Conservation (phyloP, 73 alveolate genomes). For the Durusdinium trenchii region DNA sequence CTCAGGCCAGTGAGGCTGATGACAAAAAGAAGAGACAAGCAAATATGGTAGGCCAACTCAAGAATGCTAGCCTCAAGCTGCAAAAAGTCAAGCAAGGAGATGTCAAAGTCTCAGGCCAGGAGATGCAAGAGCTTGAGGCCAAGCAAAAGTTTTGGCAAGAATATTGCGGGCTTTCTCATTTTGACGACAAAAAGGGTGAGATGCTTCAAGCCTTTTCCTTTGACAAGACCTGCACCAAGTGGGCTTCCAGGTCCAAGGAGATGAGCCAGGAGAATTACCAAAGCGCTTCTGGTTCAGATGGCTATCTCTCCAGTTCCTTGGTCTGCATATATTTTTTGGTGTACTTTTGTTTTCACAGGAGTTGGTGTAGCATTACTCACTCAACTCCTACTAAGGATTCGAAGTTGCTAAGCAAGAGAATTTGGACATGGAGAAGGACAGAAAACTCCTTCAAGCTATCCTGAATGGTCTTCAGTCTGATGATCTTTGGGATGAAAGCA, state of each 20-base stretch:
- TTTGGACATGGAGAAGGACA: not conserved
- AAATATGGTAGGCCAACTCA: not conserved
- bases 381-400: not conserved
- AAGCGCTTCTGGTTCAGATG: not conserved
- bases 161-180: not conserved
- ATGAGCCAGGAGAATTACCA: not conserved
- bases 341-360: not conserved
- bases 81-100: not conserved
- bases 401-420: not conserved
- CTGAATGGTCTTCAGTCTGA: not conserved
- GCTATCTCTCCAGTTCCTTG: not conserved
- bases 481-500: not conserved
- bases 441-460: not conserved
- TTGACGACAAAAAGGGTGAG: not conserved
- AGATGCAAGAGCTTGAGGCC: not conserved
- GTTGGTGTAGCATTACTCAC: not conserved
- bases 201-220: not conserved
- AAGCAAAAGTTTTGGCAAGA: not conserved
- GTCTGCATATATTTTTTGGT: not conserved
- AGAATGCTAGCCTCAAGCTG: not conserved
- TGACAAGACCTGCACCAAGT: constrained; percentile 9
- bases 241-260: not conserved
- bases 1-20: not conserved
- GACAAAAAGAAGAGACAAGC: not conserved
- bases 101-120: not conserved